phyloP scores from a whole-genome alignment of 2,329 filamentous ascomycete species.

The Scedosporium boydii region DNA sequence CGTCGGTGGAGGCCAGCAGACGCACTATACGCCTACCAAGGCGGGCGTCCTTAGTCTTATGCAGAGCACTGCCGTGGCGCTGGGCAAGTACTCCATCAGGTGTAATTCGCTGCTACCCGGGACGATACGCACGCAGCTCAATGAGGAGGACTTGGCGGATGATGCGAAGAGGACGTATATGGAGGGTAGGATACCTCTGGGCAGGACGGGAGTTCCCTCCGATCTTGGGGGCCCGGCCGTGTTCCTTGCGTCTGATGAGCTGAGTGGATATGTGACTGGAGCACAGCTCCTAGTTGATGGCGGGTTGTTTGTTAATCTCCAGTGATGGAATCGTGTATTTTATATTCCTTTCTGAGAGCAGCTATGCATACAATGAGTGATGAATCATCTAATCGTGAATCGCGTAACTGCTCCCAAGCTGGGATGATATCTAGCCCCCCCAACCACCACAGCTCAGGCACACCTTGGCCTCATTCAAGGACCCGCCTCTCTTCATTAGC shows the following conservation, averaged over 20 bases:
- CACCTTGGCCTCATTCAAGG: too few relatives aligned
- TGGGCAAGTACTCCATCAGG: constrained; percentile 66
- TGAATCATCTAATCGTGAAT: not conserved
- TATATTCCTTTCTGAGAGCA: not conserved
- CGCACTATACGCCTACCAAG: constrained; percentile 84
- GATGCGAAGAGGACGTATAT: constrained; percentile 65
- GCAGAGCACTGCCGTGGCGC: constrained; percentile 71
- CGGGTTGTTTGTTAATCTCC: constrained; percentile 81
- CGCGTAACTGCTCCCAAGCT: not conserved
- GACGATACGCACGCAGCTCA: constrained; percentile 75
- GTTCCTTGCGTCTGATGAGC: constrained; percentile 68
- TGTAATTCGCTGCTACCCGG: constrained; percentile 81
- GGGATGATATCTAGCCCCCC: too few relatives aligned
- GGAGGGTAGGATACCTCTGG: constrained; percentile 72
- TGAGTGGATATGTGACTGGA: constrained; percentile 75
- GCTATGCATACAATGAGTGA: not conserved
- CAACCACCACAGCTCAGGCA: too few relatives aligned
- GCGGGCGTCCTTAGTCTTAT: constrained; percentile 72
- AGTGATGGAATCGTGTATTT: constrained; percentile 33
- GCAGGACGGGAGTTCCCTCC: constrained; percentile 58
- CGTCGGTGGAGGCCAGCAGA: constrained; percentile 69
- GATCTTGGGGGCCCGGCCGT: constrained; percentile 79
- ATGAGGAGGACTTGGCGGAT: constrained; percentile 71
- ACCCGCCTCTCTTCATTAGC: not conserved
- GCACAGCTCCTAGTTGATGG: constrained; percentile 81